Base-by-base conservation (phyloP, 2,329 filamentous ascomycete species). In the Graphilbum sp. region DNA sequence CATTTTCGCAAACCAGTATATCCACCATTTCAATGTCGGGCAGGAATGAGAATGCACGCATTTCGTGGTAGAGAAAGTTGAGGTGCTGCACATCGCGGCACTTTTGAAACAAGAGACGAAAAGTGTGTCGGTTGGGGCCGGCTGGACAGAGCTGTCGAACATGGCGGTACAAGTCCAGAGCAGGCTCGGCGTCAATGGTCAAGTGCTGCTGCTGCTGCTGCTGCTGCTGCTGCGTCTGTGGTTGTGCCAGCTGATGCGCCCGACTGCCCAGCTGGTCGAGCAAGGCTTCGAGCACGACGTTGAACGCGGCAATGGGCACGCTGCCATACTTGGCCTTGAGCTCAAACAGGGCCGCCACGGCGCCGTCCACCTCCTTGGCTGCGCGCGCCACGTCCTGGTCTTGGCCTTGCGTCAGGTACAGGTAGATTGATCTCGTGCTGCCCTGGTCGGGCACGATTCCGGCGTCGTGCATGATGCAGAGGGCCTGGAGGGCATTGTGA, bases 391-490 rank as follows among this genome's bases (percentile, higher is more conserved):
- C 27, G 27, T n/a, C 13, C 13, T 5, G 8, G 5, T 29, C 10
- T 32, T n/a, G 30, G n/a, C 6, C 7, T 5, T 8, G 5, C 13
- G 21, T 27, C 32, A 92, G 61, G 41, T 69, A 59, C 4, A 54
- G 50, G 47, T 69, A 75, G 18, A 95, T 60, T 3, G 72, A 57
- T 15, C 76, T 65, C 2, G 80, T 85, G 39, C 71, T 78, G 13
- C 62, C 67, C 4, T 64, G 52, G 25, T 72, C 67, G 3, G 74
- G 64, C 30, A 66, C 53, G 5, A 78, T 52, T 5, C 75, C 72
- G 16, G 75, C 70, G 42, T 71, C 65, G 18, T 70, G 59, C 79
- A 93, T 90, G 51, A 85, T 76, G 46, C 72, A 72, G 15, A 94
- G 62, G 2, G 81, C 66, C 31, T 72, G 69, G 27, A 94, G 64